These are phyloP conservation scores for Botrytis squamosa DNA, from an alignment of 2,329 filamentous ascomycete genomes.

Conservation along the genomic window DNA sequence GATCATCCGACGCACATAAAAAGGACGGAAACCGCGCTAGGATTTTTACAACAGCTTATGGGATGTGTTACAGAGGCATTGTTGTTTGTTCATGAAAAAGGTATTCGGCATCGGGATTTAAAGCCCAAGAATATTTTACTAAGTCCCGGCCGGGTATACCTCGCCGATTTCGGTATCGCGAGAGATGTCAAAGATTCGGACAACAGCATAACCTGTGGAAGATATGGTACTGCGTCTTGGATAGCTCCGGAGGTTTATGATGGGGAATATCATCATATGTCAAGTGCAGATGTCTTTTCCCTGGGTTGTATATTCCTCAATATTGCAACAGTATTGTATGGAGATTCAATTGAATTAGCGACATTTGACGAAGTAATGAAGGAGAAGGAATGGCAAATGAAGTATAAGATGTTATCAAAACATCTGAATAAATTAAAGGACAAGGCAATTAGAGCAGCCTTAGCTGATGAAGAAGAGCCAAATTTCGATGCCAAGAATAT, in stretches of 20 bases:
- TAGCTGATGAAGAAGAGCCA: constrained; percentile 26
- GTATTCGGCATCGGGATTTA: constrained; percentile 49
- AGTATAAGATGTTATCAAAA: constrained; percentile 33
- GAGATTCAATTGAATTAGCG: constrained; percentile 38
- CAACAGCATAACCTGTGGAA: constrained; percentile 46
- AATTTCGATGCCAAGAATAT: constrained; percentile 41
- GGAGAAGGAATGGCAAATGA: constrained; percentile 39
- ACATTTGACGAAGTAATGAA: constrained; percentile 44
- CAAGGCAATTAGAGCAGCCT: constrained; percentile 23
- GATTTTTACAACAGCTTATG: constrained; percentile 45
- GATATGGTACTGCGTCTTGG: constrained; percentile 45
- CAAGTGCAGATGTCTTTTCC: constrained; percentile 50
- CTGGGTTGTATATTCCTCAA: constrained; percentile 49
- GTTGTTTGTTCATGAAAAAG: constrained; percentile 35
- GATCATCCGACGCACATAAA: not conserved
- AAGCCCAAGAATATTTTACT: constrained; percentile 51
- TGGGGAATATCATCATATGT: constrained; percentile 45
- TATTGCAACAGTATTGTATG: constrained; percentile 47
- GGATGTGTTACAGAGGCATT: constrained; percentile 44
- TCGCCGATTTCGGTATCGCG: constrained; percentile 52
- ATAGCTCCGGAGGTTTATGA: constrained; percentile 46
- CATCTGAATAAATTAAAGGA: constrained; percentile 25
- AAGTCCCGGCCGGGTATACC: constrained; percentile 47
- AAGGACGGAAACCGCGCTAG: constrained; percentile 39
- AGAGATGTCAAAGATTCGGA: constrained; percentile 48